Percentiles rank a stretch among this genome's conserved stretches.
phyloP scores from a whole-genome alignment of 2,329 filamentous ascomycete genomes.

The Aureobasidium sp. region DNA sequence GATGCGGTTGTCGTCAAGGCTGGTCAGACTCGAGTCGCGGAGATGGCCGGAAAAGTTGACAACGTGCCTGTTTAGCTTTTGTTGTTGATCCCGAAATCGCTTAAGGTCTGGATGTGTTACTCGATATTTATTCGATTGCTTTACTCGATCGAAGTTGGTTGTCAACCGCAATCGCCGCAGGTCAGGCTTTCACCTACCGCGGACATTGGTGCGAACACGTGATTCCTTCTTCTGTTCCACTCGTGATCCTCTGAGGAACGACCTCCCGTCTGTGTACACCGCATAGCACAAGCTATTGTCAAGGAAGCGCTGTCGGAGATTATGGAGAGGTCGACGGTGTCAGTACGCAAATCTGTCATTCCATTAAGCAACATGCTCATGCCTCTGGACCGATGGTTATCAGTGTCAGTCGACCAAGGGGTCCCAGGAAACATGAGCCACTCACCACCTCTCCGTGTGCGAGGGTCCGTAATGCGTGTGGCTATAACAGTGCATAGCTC shows the following conservation, averaged over 20 bases:
- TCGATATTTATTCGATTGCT: slow-evolving; percentile 12
- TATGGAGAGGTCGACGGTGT: background rate
- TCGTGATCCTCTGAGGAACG: background rate
- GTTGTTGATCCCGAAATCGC: slow-evolving; percentile 1
- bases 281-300: background rate
- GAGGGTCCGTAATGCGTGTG: too few species aligned
- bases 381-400: background rate
- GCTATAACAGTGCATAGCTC: too few species aligned
- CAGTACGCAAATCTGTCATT: background rate
- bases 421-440: too few species aligned
- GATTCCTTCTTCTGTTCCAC: background rate
- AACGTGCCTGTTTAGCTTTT: background rate
- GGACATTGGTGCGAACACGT: background rate
- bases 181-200: background rate
- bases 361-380: background rate
- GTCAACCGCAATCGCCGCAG: background rate
- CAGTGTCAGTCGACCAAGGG: background rate
- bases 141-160: background rate
- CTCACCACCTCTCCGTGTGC: too few species aligned
- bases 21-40: background rate
- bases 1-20: background rate
- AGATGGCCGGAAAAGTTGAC: background rate
- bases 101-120: background rate
- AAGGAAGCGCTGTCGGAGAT: too few species aligned
- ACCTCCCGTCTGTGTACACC: too few species aligned